Base-by-base conservation (phyloP, 495 filamentous ascomycete genomes). In the Talaromyces borbonicus region DNA sequence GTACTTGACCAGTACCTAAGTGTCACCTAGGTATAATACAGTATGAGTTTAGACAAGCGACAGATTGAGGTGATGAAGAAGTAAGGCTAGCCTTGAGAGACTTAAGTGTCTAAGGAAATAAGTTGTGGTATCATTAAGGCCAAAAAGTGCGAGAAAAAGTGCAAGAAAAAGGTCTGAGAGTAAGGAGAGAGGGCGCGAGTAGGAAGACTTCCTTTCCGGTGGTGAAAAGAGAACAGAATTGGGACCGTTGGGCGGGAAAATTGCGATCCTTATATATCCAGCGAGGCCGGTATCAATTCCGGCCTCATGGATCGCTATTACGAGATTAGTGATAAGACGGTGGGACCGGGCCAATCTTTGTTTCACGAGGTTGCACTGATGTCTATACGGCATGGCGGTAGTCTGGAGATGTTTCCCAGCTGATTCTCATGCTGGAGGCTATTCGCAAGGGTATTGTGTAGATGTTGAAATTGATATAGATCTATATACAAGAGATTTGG, bases 221-320 rank as follows among this genome's bases (percentile, higher is more conserved):
- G 43, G 35, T 48, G 52, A 52, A 51, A 38, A 53, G 49, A 37
- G 50, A 39, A 27, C 35, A 36, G 25, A 35, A 48, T 49, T 46
- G 23, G 14, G 36, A 18, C 20, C 52, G 53, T 57, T 51, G 48
- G 48, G 55, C 58, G 61, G 57, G 55, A 54, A 52, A 52, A 47
- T 60, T 52, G 52, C 43, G 56, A 60, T 63, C 67, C 67, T 74
- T 71, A 71, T 71, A 76, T 71, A 78, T 72, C 65, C 62, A 56
- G 50, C 50, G 67, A 70, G 75, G 77, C 76, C 76, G 77, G 77
- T 72, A 73, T 73, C 51, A 50, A 75, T 79, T 77, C 75, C 75
- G 75, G 75, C 74, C 74, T 71, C 62, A 52, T 38, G 37, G 43
- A 37, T 45, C 7, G 18, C 32, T 38, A 33, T 36, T 33, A 23